A percentile compares a stretch with the other conserved stretches of the same genome.
phyloP scores from a whole-genome alignment of 768 basidiomycete genomes.

The Thelephora ganbajun region DNA sequence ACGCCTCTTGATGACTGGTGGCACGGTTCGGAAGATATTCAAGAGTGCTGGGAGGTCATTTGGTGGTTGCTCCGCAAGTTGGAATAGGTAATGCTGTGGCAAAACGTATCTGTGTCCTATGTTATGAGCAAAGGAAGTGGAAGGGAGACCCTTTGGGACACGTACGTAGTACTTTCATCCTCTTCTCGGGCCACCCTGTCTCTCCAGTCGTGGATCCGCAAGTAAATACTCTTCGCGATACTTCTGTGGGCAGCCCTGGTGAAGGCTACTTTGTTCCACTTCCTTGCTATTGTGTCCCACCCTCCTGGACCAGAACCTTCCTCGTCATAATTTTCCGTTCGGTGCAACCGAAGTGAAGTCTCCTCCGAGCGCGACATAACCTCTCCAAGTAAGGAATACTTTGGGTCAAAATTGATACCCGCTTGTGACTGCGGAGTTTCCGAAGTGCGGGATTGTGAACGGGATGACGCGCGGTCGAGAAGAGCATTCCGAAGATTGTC shows the following conservation, averaged over 20 bases:
- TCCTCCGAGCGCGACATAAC: constrained; percentile 63
- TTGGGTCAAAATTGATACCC: constrained; percentile 11
- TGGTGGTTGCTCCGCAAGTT: constrained; percentile 58
- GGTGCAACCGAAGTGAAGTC: constrained; percentile 62
- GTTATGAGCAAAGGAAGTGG: constrained; percentile 1
- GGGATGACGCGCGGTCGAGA: constrained; percentile 46
- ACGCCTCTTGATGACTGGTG: constrained; percentile 47
- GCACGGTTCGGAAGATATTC: constrained; percentile 42
- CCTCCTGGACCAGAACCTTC: constrained; percentile 54
- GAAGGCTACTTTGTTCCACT: constrained; percentile 64
- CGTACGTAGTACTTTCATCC: constrained; percentile 75
- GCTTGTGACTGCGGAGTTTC: constrained; percentile 12
- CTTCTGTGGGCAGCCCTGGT: constrained; percentile 21
- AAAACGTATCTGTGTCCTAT: constrained; percentile 45
- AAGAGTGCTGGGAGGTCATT: constrained; percentile 49
- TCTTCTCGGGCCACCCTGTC: constrained; percentile 66
- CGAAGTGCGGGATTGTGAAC: constrained; percentile 24
- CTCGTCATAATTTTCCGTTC: constrained; percentile 59
- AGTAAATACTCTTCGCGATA: constrained; percentile 33
- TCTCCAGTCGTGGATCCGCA: constrained; percentile 68
- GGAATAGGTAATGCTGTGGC: constrained; percentile 61
- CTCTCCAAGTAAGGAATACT: constrained; percentile 36
- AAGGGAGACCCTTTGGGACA: constrained; percentile 3
- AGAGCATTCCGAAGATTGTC: constrained; percentile 83
- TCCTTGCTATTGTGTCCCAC: constrained; percentile 66